A percentile compares a stretch with the other conserved stretches of the same genome.
These are phyloP conservation scores for Arxiozyma slooffiae DNA, from an alignment of 1,139 yeast species.

Conservation along the genomic window DNA sequence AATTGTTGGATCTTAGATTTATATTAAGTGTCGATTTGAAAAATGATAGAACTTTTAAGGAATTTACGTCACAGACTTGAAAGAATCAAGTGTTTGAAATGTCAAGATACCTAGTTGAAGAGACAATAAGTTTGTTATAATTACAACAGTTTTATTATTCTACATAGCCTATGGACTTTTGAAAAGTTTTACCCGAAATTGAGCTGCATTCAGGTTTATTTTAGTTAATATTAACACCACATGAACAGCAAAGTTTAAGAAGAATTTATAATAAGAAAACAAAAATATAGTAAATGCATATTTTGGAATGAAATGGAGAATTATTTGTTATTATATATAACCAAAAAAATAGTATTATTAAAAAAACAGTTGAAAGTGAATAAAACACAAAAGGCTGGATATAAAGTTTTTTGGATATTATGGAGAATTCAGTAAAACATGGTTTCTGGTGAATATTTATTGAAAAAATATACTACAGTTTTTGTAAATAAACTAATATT, in stretches of 20 bases:
- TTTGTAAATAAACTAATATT: constrained; percentile 74
- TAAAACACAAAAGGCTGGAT: constrained; percentile 55
- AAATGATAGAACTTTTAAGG: constrained; percentile 13
- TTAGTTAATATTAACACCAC: constrained; percentile 47
- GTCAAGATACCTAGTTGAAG: constrained; percentile 32
- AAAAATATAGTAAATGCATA: constrained; percentile 44
- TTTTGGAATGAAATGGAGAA: too few relatives aligned
- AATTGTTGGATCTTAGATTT: constrained; percentile 22
- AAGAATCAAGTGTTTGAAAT: constrained; percentile 13
- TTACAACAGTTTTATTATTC: constrained; percentile 64
- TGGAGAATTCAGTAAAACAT: constrained; percentile 59
- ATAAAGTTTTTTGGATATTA: constrained; percentile 60
- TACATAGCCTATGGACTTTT: constrained; percentile 45
- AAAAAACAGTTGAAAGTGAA: constrained; percentile 58
- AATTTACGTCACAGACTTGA: constrained; percentile 8
- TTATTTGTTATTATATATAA: constrained; percentile 71
- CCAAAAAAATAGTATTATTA: constrained; percentile 62
- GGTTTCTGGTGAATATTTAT: constrained; percentile 58
- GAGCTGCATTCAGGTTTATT: constrained; percentile 54
- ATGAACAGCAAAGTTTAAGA: constrained; percentile 70
- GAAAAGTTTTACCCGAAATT: constrained; percentile 46
- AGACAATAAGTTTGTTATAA: constrained; percentile 54
- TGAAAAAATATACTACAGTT: constrained; percentile 68
- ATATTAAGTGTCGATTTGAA: constrained; percentile 18
- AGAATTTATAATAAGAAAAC: constrained; percentile 73